Conservation (phyloP, 1,139 yeast species). For the Candida tropicalis region DNA sequence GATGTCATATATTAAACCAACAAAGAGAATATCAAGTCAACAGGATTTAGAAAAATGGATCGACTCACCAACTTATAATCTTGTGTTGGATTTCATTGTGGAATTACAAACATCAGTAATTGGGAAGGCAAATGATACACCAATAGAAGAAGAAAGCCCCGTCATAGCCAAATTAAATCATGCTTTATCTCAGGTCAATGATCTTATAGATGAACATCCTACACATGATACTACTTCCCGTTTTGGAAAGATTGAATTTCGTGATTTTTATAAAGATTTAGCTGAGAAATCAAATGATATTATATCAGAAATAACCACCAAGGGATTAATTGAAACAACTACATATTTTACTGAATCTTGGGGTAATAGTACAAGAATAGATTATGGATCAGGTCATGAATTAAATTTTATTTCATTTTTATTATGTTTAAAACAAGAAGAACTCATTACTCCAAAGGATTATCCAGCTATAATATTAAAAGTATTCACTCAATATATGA, state of each 20-base stretch:
- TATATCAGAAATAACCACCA: conserved; percentile 19
- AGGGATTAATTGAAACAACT: conserved; percentile 39
- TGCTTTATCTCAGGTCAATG: conserved; percentile 49
- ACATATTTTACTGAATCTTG: conserved; percentile 70
- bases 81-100: conserved; percentile 56
- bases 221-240: conserved; percentile 70
- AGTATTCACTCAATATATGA: conserved; percentile 64
- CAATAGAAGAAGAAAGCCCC: conserved; percentile 24
- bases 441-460: conserved; percentile 33
- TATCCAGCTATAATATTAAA: conserved; percentile 59
- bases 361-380: conserved; percentile 86
- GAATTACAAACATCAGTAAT: conserved; percentile 65
- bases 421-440: conserved; percentile 52
- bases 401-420: conserved; percentile 78
- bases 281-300: conserved; percentile 27
- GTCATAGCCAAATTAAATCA: conserved; percentile 34
- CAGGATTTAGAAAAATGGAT: conserved; percentile 69
- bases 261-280: conserved; percentile 80
- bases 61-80: conserved; percentile 51
- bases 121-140: conserved; percentile 57
- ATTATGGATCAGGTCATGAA: conserved; percentile 98
- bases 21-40: conserved; percentile 57
- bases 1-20: conserved; percentile 33
- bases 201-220: conserved; percentile 59
- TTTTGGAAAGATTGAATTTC: conserved; percentile 89